These are phyloP conservation scores for Phialocephala sp. DNA, from an alignment of 2,329 filamentous ascomycete species.

Conservation along the genomic window DNA sequence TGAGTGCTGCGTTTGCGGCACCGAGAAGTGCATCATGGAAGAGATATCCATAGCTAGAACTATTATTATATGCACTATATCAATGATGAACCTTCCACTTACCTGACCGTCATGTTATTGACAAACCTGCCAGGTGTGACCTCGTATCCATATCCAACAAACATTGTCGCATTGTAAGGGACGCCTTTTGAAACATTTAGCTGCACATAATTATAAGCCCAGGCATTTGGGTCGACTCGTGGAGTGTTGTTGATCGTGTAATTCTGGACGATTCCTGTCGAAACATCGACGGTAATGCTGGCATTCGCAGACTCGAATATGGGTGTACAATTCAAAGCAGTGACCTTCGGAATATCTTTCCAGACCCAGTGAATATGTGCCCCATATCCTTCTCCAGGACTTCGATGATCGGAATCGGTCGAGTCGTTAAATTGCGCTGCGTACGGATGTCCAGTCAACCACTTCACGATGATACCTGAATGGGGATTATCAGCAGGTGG, in stretches of 20 bases:
- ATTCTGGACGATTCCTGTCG: slow-evolving; percentile 19
- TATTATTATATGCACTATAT: background rate
- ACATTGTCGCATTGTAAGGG: slow-evolving; percentile 16
- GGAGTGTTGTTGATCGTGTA: slow-evolving; percentile 21
- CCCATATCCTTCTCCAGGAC: background rate
- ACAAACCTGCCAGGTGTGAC: slow-evolving; percentile 12
- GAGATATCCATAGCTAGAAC: slow-evolving; percentile 24
- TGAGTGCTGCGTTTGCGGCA: slow-evolving; percentile 22
- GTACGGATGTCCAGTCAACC: slow-evolving; percentile 25
- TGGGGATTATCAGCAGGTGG: slow-evolving; percentile 13
- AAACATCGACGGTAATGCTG: slow-evolving; percentile 23
- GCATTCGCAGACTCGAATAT: slow-evolving; percentile 28
- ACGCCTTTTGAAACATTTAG: slow-evolving; percentile 25
- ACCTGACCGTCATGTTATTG: slow-evolving; percentile 25
- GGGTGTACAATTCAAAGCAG: slow-evolving; percentile 28
- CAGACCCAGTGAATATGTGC: slow-evolving; percentile 24
- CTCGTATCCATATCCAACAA: slow-evolving; percentile 11
- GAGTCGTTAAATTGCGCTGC: slow-evolving; percentile 23
- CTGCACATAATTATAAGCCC: slow-evolving; percentile 12
- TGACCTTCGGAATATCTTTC: slow-evolving; percentile 26
- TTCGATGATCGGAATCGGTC: background rate
- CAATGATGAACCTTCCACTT: background rate
- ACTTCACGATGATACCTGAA: slow-evolving; percentile 24
- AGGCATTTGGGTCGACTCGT: slow-evolving; percentile 19
- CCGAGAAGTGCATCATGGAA: slow-evolving; percentile 25